Conservation (phyloP, 2,329 filamentous ascomycete species). For the Venturia pyrina region DNA sequence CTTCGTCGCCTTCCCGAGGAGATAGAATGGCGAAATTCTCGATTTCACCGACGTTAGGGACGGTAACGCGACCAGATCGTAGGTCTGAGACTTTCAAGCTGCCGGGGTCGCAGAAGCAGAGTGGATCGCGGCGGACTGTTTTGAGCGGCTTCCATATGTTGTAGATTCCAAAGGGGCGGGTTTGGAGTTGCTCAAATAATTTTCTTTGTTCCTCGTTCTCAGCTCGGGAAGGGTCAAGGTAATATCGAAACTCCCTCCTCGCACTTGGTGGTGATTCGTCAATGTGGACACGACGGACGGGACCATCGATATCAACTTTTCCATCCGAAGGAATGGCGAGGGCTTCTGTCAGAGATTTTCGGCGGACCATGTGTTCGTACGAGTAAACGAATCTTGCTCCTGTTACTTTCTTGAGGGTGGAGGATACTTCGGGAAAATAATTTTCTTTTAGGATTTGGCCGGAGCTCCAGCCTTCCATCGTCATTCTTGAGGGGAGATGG, state of each 20-base stretch:
- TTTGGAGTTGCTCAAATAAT: neutral
- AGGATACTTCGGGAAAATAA: neutral
- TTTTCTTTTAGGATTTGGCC: neutral
- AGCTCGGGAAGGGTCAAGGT: neutral
- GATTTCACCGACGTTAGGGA: neutral
- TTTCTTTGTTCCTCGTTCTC: neutral
- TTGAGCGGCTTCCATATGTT: conserved; percentile 7
- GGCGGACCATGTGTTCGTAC: neutral
- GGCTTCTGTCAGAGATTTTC: neutral
- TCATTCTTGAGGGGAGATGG: neutral
- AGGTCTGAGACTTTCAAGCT: neutral
- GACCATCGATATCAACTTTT: neutral
- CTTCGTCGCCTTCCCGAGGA: neutral
- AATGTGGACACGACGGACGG: neutral
- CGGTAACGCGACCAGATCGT: neutral
- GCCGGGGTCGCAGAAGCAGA: neutral
- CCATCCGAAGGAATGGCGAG: neutral
- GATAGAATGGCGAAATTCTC: neutral
- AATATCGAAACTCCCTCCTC: neutral
- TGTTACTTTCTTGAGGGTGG: neutral
- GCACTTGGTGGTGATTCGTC: neutral
- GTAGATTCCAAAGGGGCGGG: conserved; percentile 1
- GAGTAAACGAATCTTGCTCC: neutral
- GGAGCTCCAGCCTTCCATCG: neutral
- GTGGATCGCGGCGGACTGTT: conserved; percentile 1